Conservation (phyloP, 2,329 filamentous ascomycete genomes). For the Blastomyces silverae region DNA sequence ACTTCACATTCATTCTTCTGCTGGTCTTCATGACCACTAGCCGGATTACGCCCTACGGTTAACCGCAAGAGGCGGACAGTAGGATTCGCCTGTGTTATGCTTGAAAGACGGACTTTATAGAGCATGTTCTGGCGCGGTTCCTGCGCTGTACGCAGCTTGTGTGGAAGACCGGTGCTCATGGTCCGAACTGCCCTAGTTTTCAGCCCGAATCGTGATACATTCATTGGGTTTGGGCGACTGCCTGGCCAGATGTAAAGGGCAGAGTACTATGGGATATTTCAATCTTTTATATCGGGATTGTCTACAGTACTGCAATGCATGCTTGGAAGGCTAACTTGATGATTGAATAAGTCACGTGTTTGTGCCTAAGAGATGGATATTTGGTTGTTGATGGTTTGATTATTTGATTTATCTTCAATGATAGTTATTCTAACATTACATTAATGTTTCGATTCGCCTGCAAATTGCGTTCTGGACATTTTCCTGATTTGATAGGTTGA, state of each 20-base stretch:
- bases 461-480: neutral
- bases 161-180: conserved; percentile 37
- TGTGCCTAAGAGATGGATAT: neutral
- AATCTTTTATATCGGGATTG: neutral
- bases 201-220: neutral
- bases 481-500: neutral
- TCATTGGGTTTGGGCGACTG: neutral
- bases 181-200: conserved; percentile 15
- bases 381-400: too few relatives aligned
- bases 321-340: too few relatives aligned
- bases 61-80: conserved; percentile 63
- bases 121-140: conserved; percentile 64
- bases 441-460: neutral
- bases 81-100: conserved; percentile 59
- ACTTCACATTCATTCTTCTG: conserved; percentile 8
- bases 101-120: conserved; percentile 55
- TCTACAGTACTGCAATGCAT: too few relatives aligned
- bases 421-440: too few relatives aligned
- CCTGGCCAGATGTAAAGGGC: neutral
- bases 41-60: conserved; percentile 36
- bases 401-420: too few relatives aligned
- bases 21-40: neutral
- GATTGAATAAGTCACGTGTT: conserved; percentile 6
- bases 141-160: conserved; percentile 65
- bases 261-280: neutral